phyloP scores from a whole-genome alignment of 176 grass and related monocot species.

The Cymbopogon citratus region DNA sequence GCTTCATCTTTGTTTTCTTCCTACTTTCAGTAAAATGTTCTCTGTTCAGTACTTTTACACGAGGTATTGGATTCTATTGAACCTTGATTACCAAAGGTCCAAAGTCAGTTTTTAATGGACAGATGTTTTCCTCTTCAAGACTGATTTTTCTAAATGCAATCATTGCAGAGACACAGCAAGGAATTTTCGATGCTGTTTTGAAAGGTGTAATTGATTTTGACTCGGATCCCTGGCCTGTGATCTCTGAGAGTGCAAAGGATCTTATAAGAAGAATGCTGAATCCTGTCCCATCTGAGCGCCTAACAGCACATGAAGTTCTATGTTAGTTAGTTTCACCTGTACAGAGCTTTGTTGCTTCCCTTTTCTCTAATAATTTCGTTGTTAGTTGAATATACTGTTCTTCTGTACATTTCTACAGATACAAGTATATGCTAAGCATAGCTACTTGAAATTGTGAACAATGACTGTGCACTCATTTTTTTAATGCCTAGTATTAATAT shows the following conservation, averaged over 20 bases:
- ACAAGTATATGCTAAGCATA: neutral
- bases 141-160: constrained; percentile 22
- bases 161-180: constrained; percentile 53
- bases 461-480: neutral
- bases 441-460: neutral
- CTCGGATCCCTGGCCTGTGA: constrained; percentile 57
- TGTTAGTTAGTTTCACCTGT: constrained; percentile 44
- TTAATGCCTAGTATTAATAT: neutral
- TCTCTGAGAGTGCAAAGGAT: constrained; percentile 61
- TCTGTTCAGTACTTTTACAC: neutral
- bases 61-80: neutral
- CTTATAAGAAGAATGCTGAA: constrained; percentile 63
- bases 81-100: neutral
- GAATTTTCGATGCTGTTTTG: constrained; percentile 68
- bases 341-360: neutral
- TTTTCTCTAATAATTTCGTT: neutral
- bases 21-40: neutral
- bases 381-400: constrained; percentile 7
- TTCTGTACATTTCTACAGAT: neutral
- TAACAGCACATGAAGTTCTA: constrained; percentile 57
- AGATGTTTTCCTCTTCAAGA: neutral
- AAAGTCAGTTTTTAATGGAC: neutral
- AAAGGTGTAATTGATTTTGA: constrained; percentile 66
- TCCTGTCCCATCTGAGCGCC: constrained; percentile 34
- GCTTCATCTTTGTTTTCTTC: neutral